phyloP scores from a whole-genome alignment of 768 basidiomycete genomes.

The Pleurotus cornucopiae region DNA sequence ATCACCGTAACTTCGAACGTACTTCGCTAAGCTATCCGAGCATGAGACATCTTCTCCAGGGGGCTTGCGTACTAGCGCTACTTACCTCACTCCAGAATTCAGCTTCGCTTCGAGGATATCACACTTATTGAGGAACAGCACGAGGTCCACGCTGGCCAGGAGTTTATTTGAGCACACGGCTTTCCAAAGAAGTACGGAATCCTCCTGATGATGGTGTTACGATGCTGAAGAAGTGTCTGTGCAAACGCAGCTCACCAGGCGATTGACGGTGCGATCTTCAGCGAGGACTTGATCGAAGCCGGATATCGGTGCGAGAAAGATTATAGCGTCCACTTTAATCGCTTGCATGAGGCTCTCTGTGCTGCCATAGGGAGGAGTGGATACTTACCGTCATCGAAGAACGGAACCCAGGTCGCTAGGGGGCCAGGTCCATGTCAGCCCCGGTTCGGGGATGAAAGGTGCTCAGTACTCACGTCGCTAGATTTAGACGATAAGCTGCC shows the following conservation, averaged over 20 bases:
- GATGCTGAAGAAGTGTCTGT: background rate
- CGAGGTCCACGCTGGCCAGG: slow-evolving; percentile 72
- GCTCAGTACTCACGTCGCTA: slow-evolving; percentile 29
- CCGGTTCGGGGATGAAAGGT: too few relatives aligned
- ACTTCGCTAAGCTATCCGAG: slow-evolving; percentile 47
- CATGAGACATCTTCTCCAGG: too few relatives aligned
- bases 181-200: slow-evolving; percentile 89
- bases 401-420: slow-evolving; percentile 65
- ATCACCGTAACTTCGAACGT: slow-evolving; percentile 71
- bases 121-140: slow-evolving; percentile 87
- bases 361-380: too few relatives aligned
- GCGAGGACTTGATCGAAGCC: slow-evolving; percentile 69
- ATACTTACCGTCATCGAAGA: slow-evolving; percentile 53
- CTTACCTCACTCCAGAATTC: slow-evolving; percentile 47
- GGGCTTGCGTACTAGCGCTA: background rate
- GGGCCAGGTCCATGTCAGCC: background rate
- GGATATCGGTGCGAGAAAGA: slow-evolving; percentile 74
- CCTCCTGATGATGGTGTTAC: slow-evolving; percentile 44
- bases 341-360: too few relatives aligned
- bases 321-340: slow-evolving; percentile 59
- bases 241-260: slow-evolving; percentile 35
- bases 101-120: slow-evolving; percentile 76
- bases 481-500: background rate
- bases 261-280: slow-evolving; percentile 59
- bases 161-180: slow-evolving; percentile 81